These are phyloP conservation scores for Vigna nakashimae DNA, from an alignment of 306 rosid species.

Conservation along the genomic window DNA sequence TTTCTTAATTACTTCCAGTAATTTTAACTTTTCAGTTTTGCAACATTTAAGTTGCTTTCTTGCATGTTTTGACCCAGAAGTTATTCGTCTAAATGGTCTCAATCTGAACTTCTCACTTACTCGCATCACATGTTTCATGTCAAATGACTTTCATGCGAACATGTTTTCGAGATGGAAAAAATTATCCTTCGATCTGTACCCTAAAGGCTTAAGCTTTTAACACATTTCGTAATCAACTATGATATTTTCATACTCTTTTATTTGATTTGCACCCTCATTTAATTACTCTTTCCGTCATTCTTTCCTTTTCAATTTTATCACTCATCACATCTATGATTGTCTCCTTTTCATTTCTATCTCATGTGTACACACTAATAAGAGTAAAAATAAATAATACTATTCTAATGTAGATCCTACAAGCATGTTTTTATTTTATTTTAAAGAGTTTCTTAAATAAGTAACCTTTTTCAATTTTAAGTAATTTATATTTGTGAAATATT, in stretches of 20 bases:
- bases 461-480: too few relatives aligned
- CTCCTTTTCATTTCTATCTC: too few relatives aligned
- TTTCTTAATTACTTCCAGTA: background rate
- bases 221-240: background rate
- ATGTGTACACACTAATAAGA: too few relatives aligned
- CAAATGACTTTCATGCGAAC: background rate
- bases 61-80: background rate
- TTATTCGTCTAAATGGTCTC: background rate
- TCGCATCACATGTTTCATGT: conserved; percentile 29
- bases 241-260: background rate
- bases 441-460: too few relatives aligned
- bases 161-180: background rate
- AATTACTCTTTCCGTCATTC: background rate
- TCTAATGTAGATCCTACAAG: too few relatives aligned
- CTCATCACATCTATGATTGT: background rate
- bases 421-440: too few relatives aligned
- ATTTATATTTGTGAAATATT: too few relatives aligned
- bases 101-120: background rate
- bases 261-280: background rate
- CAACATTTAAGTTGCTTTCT: background rate
- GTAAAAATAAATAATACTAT: too few relatives aligned
- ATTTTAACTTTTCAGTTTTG: background rate
- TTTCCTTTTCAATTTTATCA: background rate
- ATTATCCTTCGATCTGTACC: background rate
- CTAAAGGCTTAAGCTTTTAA: background rate